Percentiles rank a stretch among this genome's conserved stretches.
Evolutionary conservation across 2,329 filamentous ascomycete species (phyloP).

Genomic region (Talaromyces sp.): DNA sequence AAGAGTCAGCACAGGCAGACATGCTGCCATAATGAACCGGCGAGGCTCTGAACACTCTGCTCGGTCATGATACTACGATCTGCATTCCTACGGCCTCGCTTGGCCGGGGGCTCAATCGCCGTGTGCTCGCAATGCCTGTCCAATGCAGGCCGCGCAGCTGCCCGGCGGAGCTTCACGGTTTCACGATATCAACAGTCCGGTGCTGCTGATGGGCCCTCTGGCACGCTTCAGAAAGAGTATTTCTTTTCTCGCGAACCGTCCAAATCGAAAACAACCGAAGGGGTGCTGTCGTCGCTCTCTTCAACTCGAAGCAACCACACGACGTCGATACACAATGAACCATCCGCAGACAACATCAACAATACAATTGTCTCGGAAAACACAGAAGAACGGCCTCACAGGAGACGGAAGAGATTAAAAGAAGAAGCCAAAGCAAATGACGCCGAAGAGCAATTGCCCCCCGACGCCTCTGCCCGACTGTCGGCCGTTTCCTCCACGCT

Average conservation of each 20-base stretch:
- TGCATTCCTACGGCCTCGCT: conserved; percentile 27
- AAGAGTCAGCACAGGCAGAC: not conserved
- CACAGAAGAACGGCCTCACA: conserved; percentile 34
- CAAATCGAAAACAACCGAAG: conserved; percentile 15
- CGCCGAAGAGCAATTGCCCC: conserved; percentile 38
- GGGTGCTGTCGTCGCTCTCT: conserved; percentile 18
- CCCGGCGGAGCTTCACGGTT: conserved; percentile 26
- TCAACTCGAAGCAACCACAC: conserved; percentile 15
- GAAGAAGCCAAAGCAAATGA: conserved; percentile 18
- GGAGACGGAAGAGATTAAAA: conserved; percentile 40
- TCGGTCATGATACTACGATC: conserved; percentile 31
- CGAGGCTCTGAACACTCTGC: not conserved
- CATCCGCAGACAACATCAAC: conserved; percentile 7
- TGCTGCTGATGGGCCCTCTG: conserved; percentile 20
- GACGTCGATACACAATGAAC: not conserved
- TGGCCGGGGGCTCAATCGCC: conserved; percentile 24
- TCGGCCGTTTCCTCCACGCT: conserved; percentile 54
- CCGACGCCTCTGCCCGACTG: conserved; percentile 58
- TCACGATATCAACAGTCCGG: conserved; percentile 27
- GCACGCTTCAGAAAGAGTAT: conserved; percentile 31
- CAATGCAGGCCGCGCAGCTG: conserved; percentile 14
- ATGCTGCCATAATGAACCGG: not conserved
- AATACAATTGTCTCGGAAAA: conserved; percentile 17
- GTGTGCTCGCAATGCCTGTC: conserved; percentile 32
- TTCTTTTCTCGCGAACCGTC: conserved; percentile 32